Evolutionary conservation across 305 asterid species (phyloP).

Genomic region (Solanum aculeatissimum): DNA sequence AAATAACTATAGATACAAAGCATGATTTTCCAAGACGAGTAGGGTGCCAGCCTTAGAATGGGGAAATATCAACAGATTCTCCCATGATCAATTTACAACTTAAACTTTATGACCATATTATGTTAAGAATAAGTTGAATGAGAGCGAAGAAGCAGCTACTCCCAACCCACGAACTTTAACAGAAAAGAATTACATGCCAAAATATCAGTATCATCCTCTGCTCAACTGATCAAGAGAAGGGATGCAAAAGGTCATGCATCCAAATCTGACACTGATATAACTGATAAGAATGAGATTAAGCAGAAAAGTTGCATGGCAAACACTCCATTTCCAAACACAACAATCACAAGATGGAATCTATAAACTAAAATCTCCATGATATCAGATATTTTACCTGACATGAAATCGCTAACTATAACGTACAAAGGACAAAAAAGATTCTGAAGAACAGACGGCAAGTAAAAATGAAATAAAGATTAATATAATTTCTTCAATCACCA

Average conservation of each 20-base stretch:
- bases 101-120: background rate
- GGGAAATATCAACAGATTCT: background rate
- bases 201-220: background rate
- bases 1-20: background rate
- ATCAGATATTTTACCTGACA: background rate
- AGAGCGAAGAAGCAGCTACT: background rate
- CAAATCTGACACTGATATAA: background rate
- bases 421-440: background rate
- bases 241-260: background rate
- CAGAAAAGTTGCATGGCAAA: background rate
- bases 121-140: background rate
- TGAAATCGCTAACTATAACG: background rate
- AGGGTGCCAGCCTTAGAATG: background rate
- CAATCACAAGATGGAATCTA: background rate
- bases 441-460: background rate
- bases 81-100: background rate
- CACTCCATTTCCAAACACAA: background rate
- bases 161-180: background rate
- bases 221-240: background rate
- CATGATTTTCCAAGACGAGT: background rate
- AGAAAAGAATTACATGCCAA: background rate
- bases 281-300: background rate
- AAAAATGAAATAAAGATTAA: background rate
- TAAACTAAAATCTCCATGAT: background rate
- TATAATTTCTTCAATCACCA: background rate